A percentile compares a stretch with the other conserved stretches of the same genome.
phyloP scores from a whole-genome alignment of 1,139 yeast genomes.

The Scheffersomyces lignicola region DNA sequence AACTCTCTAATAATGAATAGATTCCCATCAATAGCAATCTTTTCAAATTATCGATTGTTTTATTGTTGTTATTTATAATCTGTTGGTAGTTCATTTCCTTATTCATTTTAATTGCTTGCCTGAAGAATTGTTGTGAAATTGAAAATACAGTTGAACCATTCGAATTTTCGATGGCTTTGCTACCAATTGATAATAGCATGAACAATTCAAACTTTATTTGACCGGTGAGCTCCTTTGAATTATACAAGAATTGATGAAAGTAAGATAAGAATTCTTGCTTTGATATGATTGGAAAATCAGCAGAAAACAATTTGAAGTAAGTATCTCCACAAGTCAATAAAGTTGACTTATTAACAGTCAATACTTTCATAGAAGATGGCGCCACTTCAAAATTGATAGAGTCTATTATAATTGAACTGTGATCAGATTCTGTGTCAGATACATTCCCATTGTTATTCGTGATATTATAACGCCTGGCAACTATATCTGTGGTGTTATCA shows the following conservation, averaged over 20 bases:
- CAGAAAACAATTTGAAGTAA: background rate
- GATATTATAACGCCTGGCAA: too few species aligned
- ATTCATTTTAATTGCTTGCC: conserved; percentile 13
- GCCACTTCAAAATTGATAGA: conserved; percentile 7
- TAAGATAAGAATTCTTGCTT: background rate
- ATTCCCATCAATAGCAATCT: conserved; percentile 42
- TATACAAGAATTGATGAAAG: conserved; percentile 1
- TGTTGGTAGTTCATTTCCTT: conserved; percentile 28
- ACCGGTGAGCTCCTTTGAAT: conserved; percentile 19
- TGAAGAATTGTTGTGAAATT: conserved; percentile 20
- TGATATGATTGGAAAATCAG: conserved; percentile 2
- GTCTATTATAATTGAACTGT: conserved; percentile 6
- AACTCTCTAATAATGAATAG: conserved; percentile 45
- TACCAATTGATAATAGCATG: conserved; percentile 51
- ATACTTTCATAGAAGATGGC: background rate
- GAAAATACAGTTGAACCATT: conserved; percentile 31
- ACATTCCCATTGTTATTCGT: too few species aligned
- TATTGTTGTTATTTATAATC: conserved; percentile 30
- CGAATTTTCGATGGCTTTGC: conserved; percentile 40
- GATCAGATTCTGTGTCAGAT: conserved; percentile 4
- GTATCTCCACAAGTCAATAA: conserved; percentile 1
- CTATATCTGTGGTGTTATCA: too few species aligned
- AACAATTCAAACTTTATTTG: conserved; percentile 33
- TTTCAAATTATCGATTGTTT: conserved; percentile 35
- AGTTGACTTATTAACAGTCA: background rate